Conservation (phyloP, 2,329 filamentous ascomycete genomes). For the Penicillium concentricum region DNA sequence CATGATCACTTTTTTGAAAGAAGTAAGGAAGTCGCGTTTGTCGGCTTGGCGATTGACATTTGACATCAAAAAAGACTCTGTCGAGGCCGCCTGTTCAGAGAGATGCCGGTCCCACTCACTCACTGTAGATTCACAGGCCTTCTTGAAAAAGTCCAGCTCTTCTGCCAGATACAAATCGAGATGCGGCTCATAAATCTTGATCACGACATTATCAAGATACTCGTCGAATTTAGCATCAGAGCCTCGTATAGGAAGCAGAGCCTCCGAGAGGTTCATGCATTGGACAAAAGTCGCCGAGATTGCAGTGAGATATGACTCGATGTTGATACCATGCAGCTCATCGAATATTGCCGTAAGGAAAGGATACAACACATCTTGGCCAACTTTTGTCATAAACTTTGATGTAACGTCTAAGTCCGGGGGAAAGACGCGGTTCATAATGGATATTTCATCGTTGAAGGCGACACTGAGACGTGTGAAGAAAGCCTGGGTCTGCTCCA, state of each 20-base stretch:
- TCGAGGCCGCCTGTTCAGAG: slow-evolving; percentile 82
- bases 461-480: slow-evolving; percentile 72
- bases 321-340: slow-evolving; percentile 74
- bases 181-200: slow-evolving; percentile 82
- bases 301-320: slow-evolving; percentile 77
- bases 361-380: slow-evolving; percentile 77
- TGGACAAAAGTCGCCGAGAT: slow-evolving; percentile 88
- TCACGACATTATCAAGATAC: slow-evolving; percentile 65
- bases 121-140: slow-evolving; percentile 73
- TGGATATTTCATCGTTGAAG: slow-evolving; percentile 75
- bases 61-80: slow-evolving; percentile 93
- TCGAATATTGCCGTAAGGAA: slow-evolving; percentile 85
- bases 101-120: slow-evolving; percentile 86
- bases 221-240: slow-evolving; percentile 61
- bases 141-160: slow-evolving; percentile 82
- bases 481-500: slow-evolving; percentile 79
- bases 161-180: slow-evolving; percentile 91
- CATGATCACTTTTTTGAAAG: slow-evolving; percentile 99
- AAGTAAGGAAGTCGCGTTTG: slow-evolving; percentile 93
- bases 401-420: slow-evolving; percentile 69
- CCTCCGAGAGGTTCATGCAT: slow-evolving; percentile 71
- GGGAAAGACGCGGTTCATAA: slow-evolving; percentile 82
- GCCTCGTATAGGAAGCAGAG: slow-evolving; percentile 63
- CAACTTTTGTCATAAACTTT: slow-evolving; percentile 75
- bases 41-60: slow-evolving; percentile 92